Percentiles rank a stretch among this genome's conserved stretches.
Evolutionary conservation across 371 early-diverging fungal species (phyloP).

Genomic region (Dichotomocladium elegans): DNA sequence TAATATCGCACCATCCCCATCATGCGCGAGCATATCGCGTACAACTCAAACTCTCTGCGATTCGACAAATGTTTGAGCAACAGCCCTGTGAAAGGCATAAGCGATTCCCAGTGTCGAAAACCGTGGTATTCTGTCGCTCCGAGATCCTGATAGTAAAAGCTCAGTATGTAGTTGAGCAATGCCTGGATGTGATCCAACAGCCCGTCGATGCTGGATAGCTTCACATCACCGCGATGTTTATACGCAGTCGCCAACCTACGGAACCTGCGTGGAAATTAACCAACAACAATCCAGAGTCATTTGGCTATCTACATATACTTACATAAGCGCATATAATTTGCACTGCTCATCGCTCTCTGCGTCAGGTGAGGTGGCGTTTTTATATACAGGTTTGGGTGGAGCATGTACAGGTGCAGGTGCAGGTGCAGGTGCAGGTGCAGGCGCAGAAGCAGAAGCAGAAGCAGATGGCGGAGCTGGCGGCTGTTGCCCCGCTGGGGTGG

Average conservation of each 20-base stretch:
- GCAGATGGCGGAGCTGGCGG: neutral
- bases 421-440: neutral
- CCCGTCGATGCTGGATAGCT: constrained; percentile 3
- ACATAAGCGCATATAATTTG: constrained; percentile 24
- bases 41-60: constrained; percentile 12
- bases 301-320: constrained; percentile 2
- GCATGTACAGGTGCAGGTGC: neutral
- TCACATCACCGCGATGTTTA: constrained; percentile 30
- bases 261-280: constrained; percentile 18
- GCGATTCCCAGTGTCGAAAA: constrained; percentile 24
- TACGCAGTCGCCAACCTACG: constrained; percentile 27
- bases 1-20: constrained; percentile 26
- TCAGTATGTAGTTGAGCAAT: constrained; percentile 31
- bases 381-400: constrained; percentile 2
- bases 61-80: constrained; percentile 15
- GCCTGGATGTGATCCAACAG: constrained; percentile 34
- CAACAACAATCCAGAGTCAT: neutral
- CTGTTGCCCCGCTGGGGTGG: neutral
- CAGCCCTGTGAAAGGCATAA: constrained; percentile 25
- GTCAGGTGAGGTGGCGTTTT: constrained; percentile 25
- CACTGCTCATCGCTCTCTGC: constrained; percentile 29
- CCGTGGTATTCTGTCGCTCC: constrained; percentile 2
- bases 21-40: constrained; percentile 21
- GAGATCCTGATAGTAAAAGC: constrained; percentile 26
- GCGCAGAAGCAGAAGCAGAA: neutral